Base-by-base conservation (phyloP, 163 green algal genomes). In the Scenedesmus sp. region DNA sequence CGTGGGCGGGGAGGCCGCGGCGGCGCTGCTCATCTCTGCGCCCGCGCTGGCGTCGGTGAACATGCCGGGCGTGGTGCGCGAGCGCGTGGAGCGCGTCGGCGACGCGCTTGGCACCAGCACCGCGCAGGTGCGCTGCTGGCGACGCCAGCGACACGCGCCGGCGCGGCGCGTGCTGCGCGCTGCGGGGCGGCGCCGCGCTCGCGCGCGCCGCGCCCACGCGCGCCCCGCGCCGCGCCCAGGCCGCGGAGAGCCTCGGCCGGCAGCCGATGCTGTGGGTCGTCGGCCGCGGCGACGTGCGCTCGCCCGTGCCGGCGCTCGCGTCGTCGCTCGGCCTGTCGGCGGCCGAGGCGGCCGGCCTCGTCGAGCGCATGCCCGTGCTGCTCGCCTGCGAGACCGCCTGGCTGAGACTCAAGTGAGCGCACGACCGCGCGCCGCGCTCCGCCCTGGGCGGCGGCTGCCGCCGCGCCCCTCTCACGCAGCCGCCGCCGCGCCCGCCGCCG, bases 231-330 rank as follows among this genome's bases (percentile, higher is more conserved):
- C 71, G 65, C 60, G 53, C 11, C 39, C 44, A 69, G 50, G 60
- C n/a, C 69, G 58, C 70, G 67, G 62, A 29, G 10, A 83, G 86
- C 57, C 29, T 88, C 28, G 78, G 54, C 2, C 66, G 48, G 2
- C 83, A 88, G 79, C 48, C 83, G 29, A 80, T 88, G 79, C 60
- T 88, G 70, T 86, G 79, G 83, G 69, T 80, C 11, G 60, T 88
- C 11, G 58, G 54, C 29, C 63, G 48, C 0, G 18, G 74, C 57
- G 74, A 81, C 34, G 63, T 81, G 29, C 62, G 62, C 62, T 66
- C 50, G 50, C 60, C 60, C 47, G 62, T 87, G 34, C 53, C 73
- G 1, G 53, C 66, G 13, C 15, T 87, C 22, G 57, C 63, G 0
- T 22, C 10, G 0, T n/a, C 39, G 0, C 54, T 83, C 28, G 83